These are phyloP conservation scores for Trifolium dubium DNA, from an alignment of 306 rosid species.

Conservation along the genomic window DNA sequence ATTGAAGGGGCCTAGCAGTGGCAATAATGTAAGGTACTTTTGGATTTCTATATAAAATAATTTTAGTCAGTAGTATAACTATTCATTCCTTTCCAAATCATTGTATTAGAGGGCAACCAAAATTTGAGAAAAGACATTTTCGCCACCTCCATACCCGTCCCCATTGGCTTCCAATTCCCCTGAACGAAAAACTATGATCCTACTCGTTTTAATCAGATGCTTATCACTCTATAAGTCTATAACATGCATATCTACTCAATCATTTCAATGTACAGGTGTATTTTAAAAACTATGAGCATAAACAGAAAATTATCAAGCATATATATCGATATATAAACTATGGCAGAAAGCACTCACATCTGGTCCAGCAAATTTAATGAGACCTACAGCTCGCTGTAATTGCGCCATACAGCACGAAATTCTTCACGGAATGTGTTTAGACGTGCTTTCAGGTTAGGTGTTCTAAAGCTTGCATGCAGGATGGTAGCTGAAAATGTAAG, in stretches of 20 bases:
- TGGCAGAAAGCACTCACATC: slow-evolving; percentile 56
- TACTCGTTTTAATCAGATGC: slow-evolving; percentile 7
- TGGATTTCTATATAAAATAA: slow-evolving; percentile 5
- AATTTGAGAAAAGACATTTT: neutral
- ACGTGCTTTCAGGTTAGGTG: slow-evolving; percentile 98
- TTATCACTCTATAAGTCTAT: slow-evolving; percentile 3
- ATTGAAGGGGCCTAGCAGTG: neutral
- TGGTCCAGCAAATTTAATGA: slow-evolving; percentile 36
- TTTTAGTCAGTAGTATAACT: neutral
- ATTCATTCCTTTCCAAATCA: neutral
- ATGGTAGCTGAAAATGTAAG: slow-evolving; percentile 62
- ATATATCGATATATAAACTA: slow-evolving; percentile 19
- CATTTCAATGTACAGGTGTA: slow-evolving; percentile 17
- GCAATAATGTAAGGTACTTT: neutral
- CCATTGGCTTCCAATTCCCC: neutral
- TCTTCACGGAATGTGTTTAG: slow-evolving; percentile 97
- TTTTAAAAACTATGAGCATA: neutral
- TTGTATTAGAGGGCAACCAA: slow-evolving; percentile 6
- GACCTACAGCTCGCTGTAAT: slow-evolving; percentile 91
- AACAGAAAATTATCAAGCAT: slow-evolving; percentile 3
- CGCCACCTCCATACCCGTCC: neutral
- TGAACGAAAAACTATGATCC: neutral
- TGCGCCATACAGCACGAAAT: slow-evolving; percentile 99
- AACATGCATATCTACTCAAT: slow-evolving; percentile 17
- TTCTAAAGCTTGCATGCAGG: slow-evolving; percentile 96